Evolutionary conservation across 169 alveolate species (phyloP), one percentile per base, ranked within the genome.

Genomic region (Condylostoma magnum): DNA sequence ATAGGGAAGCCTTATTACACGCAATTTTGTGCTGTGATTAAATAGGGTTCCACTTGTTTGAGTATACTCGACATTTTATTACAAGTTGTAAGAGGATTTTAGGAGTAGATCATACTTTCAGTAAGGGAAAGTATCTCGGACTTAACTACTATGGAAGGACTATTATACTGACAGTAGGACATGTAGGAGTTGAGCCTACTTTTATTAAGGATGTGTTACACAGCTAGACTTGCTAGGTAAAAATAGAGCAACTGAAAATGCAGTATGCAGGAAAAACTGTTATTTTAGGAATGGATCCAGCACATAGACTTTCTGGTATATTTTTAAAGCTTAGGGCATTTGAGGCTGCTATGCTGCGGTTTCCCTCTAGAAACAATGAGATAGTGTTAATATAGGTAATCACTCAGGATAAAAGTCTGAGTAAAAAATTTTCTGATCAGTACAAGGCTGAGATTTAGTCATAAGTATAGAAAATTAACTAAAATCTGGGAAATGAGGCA

Each of bases 31-130:
- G 94, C 69, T 96, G 99, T 68, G 96, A 95, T 80, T 65, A 95
- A 68, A 87, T 97, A 12, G 99, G 98, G 0, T 96, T 95, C 77
- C 99, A 96, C 74, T 79, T 88, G 37, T 97, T 92, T 77, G 98
- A 95, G 69, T 95, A 94, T 75, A 96, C 98, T 15, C 76, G 94
- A 41, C 96, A 93, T 57, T 92, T 93, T 80, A 51, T 87, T 36
- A 76, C 91, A 43, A 75, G 94, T 57, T 91, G 98, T 71, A 94
- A 85, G 67, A 90, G 95, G 55, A 71, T 97, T 31, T 86, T 96
- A 18, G 97, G 97, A 4, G 60, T 96, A 12, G 90, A 93, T 57
- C 90, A 85, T 80, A 90, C 82, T 51, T 90, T 86, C 50, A 81
- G 91, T 46, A 85, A 80, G 48, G 95, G 95, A 2, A 97, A 97